A percentile compares a stretch with the other conserved stretches of the same genome.
phyloP scores from a whole-genome alignment of 495 filamentous ascomycete species.

The Podospora pseudopauciseta region DNA sequence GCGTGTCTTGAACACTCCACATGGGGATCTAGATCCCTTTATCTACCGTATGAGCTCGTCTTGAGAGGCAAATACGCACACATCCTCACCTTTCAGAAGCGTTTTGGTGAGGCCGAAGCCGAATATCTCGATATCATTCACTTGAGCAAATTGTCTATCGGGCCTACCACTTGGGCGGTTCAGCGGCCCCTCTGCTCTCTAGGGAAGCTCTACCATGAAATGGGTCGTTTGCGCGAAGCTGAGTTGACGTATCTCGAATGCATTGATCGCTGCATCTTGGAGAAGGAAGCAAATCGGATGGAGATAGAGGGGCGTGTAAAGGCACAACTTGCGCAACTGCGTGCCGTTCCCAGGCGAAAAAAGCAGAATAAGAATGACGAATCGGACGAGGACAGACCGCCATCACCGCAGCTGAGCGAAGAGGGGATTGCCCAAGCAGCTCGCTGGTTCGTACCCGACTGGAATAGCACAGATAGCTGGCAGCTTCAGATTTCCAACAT shows the following conservation, averaged over 20 bases:
- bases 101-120: background rate
- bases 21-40: background rate
- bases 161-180: background rate
- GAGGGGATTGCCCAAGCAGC: too few relatives aligned
- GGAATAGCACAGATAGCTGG: too few relatives aligned
- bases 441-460: too few relatives aligned
- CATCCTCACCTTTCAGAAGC: background rate
- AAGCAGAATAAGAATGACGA: background rate
- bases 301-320: background rate
- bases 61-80: background rate
- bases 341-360: background rate
- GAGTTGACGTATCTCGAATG: background rate
- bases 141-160: background rate
- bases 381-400: background rate
- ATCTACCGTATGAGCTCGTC: background rate
- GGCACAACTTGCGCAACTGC: background rate
- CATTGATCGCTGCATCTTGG: background rate
- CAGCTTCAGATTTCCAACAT: too few relatives aligned
- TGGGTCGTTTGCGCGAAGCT: conserved; percentile 9
- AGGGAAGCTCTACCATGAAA: conserved; percentile 12
- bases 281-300: background rate
- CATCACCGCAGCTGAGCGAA: too few relatives aligned
- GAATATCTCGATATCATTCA: background rate
- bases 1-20: background rate
- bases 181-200: background rate